Base-by-base conservation (phyloP, 805 yeast genomes). In the Brettanomyces nanus region DNA sequence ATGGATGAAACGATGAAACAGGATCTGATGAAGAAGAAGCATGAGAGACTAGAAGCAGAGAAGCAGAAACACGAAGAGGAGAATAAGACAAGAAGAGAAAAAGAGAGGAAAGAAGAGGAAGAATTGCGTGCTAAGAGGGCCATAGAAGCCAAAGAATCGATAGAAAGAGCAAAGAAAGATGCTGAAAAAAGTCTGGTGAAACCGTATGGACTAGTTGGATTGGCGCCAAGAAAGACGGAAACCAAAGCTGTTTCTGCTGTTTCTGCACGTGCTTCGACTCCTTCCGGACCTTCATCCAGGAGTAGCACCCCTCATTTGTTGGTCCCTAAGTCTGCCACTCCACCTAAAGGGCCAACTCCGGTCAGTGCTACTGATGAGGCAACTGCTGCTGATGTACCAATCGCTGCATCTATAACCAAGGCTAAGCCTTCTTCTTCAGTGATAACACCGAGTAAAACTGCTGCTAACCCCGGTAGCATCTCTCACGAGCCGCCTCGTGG, bases 1-100 rank as follows among this genome's bases (percentile, higher is more conserved):
- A 53, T 61, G 21, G 74, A 65, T 2, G 72, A 68, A 3, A 72
- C 61, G 14, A 73, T 64, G 23, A 65, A 62, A 38, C 52, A 51
- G 9, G 44, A 36, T 25, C 63, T 51, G 36, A 40, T 51, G 37
- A 47, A 46, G 29, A 47, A 41, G 28, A 41, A 49, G 27, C 46
- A 45, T 10, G 49, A 51, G 21, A 42, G 33, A 35, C 29, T 33
- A 4, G 44, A 37, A 42, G n/a, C 15, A 13, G 23, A 5, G 21
- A 53, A 48, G 45, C 51, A 48, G 31, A 31, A 39, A 33, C 43
- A 33, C 19, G 44, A 36, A 34, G 54, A 42, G 35, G 51, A 39
- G 19, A 25, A 18, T 28, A 41, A 23, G 38, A 4, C 39, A 31
- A 48, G 42, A 34, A 22, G 32, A 30, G 40, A 33, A 25, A 19